Evolutionary conservation across 2,329 filamentous ascomycete genomes (phyloP).

Genomic region (Phyllosticta citriasiana): DNA sequence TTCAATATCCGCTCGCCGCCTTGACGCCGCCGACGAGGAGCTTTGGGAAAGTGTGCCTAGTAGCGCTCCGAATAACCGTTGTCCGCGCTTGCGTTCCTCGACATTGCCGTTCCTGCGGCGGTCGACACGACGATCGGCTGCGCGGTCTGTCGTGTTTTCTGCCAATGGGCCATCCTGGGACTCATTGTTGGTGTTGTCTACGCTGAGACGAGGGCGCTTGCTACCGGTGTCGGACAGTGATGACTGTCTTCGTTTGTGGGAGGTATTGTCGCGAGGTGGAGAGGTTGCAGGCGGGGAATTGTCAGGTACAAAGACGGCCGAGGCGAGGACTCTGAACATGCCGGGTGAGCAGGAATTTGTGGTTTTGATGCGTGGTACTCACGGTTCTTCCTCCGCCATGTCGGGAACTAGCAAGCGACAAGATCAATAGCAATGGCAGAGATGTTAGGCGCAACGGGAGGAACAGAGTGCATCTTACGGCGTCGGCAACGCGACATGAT

Average conservation of each 20-base stretch:
- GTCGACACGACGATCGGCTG: conserved; percentile 20
- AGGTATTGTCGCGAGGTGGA: conserved; percentile 21
- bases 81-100: conserved; percentile 77
- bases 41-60: conserved; percentile 70
- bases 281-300: conserved; percentile 13
- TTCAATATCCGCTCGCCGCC: conserved; percentile 69
- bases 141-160: conserved; percentile 15
- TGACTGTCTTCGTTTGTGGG: conserved; percentile 45
- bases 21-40: conserved; percentile 46
- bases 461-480: neutral
- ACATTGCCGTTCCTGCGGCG: conserved; percentile 40
- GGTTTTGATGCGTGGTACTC: neutral
- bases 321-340: conserved; percentile 36
- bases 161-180: conserved; percentile 12
- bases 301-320: conserved; percentile 45
- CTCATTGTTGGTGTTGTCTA: conserved; percentile 18
- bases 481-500: neutral
- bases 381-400: conserved; percentile 13
- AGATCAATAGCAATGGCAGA: neutral
- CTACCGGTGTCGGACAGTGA: conserved; percentile 38
- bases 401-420: neutral
- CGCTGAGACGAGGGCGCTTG: conserved; percentile 45
- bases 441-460: neutral
- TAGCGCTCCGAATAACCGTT: conserved; percentile 75
- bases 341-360: neutral